phyloP scores from a whole-genome alignment of 306 rosid genomes.

The Hylodesmum podocarpum region DNA sequence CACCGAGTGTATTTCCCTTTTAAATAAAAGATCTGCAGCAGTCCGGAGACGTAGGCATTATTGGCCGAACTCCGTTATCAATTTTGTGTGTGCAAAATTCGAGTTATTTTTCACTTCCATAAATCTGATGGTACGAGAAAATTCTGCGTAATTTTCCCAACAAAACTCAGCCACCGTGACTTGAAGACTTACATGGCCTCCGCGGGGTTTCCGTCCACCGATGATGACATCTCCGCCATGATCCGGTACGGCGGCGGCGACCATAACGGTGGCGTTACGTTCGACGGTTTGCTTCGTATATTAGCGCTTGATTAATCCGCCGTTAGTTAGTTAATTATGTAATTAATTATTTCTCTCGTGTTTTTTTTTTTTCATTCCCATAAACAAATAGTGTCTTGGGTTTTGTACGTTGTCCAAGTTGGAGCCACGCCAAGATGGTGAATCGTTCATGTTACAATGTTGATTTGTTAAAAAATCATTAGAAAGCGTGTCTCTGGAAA shows the following conservation, averaged over 20 bases:
- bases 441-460: not conserved
- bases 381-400: not conserved
- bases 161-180: slow-evolving; percentile 70
- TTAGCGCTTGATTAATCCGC: slow-evolving; percentile 50
- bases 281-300: slow-evolving; percentile 66
- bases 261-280: slow-evolving; percentile 57
- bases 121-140: too few relatives aligned
- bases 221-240: slow-evolving; percentile 77
- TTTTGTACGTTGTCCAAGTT: not conserved
- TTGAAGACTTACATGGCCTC: slow-evolving; percentile 64
- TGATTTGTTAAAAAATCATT: not conserved
- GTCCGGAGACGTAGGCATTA: too few relatives aligned
- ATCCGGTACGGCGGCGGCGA: slow-evolving; percentile 65
- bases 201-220: slow-evolving; percentile 60
- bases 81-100: too few relatives aligned
- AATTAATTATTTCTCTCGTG: not conserved
- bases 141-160: too few relatives aligned
- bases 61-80: too few relatives aligned
- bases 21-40: too few relatives aligned
- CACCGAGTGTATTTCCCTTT: too few relatives aligned
- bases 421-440: not conserved
- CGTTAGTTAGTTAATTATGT: not conserved
- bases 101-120: too few relatives aligned
- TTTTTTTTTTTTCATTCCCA: not conserved
- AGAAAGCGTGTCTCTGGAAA: too few relatives aligned